Conservation (phyloP, 2,329 filamentous ascomycete genomes). For the Ceratocystis cubensis region DNA sequence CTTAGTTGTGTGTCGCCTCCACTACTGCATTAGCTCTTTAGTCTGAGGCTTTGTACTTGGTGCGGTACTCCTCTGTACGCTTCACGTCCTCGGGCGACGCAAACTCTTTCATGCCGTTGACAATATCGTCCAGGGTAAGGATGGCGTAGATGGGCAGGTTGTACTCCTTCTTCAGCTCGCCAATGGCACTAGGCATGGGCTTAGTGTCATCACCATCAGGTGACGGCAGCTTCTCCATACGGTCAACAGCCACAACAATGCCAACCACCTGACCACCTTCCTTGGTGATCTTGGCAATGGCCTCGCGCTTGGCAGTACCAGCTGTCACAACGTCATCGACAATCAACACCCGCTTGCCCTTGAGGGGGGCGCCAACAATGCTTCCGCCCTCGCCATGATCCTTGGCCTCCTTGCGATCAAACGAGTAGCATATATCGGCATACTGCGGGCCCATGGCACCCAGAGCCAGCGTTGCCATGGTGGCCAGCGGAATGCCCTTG, state of each 20-base stretch:
- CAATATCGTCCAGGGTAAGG: slow-evolving; percentile 71
- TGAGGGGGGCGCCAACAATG: slow-evolving; percentile 77
- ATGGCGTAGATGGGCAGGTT: slow-evolving; percentile 74
- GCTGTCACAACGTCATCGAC: slow-evolving; percentile 96
- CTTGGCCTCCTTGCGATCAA: slow-evolving; percentile 94
- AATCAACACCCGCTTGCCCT: slow-evolving; percentile 75
- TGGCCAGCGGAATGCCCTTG: slow-evolving; percentile 89
- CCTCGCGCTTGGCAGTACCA: slow-evolving; percentile 85
- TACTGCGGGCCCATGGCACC: slow-evolving; percentile 56
- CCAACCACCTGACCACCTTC: slow-evolving; percentile 78
- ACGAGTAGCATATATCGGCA: slow-evolving; percentile 64
- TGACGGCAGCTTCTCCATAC: slow-evolving; percentile 66
- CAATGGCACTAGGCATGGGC: slow-evolving; percentile 67
- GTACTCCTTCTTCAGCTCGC: slow-evolving; percentile 71
- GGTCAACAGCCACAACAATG: slow-evolving; percentile 78
- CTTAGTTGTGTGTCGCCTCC: too few relatives aligned
- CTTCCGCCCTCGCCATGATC: slow-evolving; percentile 88
- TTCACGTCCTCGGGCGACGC: slow-evolving; percentile 50
- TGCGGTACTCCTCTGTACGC: slow-evolving; percentile 61
- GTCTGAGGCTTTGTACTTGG: slow-evolving; percentile 38
- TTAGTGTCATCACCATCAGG: slow-evolving; percentile 53
- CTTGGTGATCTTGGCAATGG: slow-evolving; percentile 74
- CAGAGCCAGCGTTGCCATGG: slow-evolving; percentile 63
- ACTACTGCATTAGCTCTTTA: background rate
- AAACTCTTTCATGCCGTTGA: slow-evolving; percentile 51